Base-by-base conservation (phyloP, 116 monocot species). In the Iris pallida region DNA sequence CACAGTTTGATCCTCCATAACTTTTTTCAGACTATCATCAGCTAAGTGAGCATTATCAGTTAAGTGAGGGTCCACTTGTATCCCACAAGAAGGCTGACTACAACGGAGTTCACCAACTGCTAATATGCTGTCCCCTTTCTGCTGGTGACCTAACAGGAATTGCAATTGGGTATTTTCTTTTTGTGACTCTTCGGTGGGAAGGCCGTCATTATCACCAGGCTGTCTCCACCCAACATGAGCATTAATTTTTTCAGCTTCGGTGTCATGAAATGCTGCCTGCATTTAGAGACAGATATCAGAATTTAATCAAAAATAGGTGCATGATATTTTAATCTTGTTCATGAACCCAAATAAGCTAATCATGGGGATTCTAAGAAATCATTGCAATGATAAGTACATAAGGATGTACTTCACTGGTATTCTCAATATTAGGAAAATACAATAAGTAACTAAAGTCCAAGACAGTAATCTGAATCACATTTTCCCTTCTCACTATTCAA, bases 181-280 rank as follows among this genome's bases (percentile, higher is more conserved):
- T 53, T 47, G 17, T 20, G 44, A 54, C 1, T 53, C 8, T 44
- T 57, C 15, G 0, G 10, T 59, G 30, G 48, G 15, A 59, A 12
- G 3, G 20, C 20, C 16, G 14, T 66, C 57, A 66, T 5, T 10
- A 15, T 43, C 48, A 20, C 8, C 41, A 40, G 44, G 18, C 19
- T 47, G 55, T 64, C 20, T 13, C 5, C n/a, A 73, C 47, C 30
- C 73, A 44, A 8, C 40, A 42, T 48, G 16, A 45, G 5, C 41
- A 65, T 13, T 15, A 57, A 10, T 64, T 62, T 42, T 16, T 55
- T 73, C 55, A 63, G 55, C 6, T 18, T n/a, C 48, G 5, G 8
- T 19, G 5, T 63, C 20, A 63, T 30, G 64, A 46, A 20, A 44
- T 45, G 6, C 57, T 56, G 7, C 30, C 73, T 73, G 64, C 64